These are phyloP conservation scores for Capronia epimyces DNA, from an alignment of 2,329 filamentous ascomycete genomes.

Conservation along the genomic window DNA sequence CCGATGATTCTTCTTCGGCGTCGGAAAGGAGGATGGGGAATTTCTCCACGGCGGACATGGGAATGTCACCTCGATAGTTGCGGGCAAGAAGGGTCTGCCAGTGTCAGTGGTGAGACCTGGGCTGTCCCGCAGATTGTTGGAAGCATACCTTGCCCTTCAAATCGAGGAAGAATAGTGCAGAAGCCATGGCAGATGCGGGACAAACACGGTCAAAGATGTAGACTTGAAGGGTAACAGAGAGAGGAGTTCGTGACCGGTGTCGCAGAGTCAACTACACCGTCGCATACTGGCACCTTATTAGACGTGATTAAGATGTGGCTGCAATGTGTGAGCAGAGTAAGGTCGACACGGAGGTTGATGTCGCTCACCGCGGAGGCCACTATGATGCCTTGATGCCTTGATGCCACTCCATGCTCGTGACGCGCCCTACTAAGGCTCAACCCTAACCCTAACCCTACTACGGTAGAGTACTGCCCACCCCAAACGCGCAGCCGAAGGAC, in stretches of 20 bases:
- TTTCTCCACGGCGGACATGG: constrained; percentile 98
- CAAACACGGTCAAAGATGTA: not conserved
- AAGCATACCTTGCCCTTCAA: constrained; percentile 90
- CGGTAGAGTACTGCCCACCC: no score
- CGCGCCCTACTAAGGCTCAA: no score
- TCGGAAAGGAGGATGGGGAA: constrained; percentile 94
- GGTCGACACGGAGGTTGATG: no score
- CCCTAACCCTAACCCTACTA: no score
- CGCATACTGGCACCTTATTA: not conserved
- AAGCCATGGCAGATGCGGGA: constrained; percentile 77
- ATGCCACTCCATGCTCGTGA: no score
- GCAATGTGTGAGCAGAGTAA: no score
- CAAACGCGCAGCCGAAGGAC: no score
- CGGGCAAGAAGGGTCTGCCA: constrained; percentile 88
- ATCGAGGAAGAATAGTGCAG: constrained; percentile 96
- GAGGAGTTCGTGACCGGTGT: not conserved
- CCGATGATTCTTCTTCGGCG: constrained; percentile 97
- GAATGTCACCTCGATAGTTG: constrained; percentile 97
- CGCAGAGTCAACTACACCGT: not conserved
- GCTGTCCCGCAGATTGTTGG: not conserved
- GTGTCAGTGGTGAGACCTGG: constrained; percentile 15
- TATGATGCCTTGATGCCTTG: not conserved
- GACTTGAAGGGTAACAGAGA: not conserved
- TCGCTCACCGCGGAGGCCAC: not conserved
- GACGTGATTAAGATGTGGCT: not conserved